Percentiles rank a stretch among this genome's conserved stretches.
Evolutionary conservation across 2,329 filamentous ascomycete species (phyloP).

Genomic region (Hymenoscyphus albidus): DNA sequence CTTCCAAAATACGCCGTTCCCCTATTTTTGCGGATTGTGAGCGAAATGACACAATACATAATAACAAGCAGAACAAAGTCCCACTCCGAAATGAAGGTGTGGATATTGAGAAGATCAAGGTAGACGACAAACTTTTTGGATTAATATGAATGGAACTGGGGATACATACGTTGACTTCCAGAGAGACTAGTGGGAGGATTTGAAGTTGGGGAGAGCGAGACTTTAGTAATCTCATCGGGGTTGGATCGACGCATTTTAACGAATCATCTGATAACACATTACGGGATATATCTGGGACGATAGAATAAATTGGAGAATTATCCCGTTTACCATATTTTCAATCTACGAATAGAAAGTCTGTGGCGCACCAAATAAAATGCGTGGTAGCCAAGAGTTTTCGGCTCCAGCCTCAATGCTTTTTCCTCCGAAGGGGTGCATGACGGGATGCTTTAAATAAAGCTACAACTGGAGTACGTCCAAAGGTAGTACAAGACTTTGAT

Average conservation of each 20-base stretch:
- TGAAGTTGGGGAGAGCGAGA: slow-evolving; percentile 44
- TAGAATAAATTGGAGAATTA: neutral
- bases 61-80: slow-evolving; percentile 78
- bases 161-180: slow-evolving; percentile 57
- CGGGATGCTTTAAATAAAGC: neutral
- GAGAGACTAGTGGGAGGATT: slow-evolving; percentile 52
- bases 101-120: slow-evolving; percentile 48
- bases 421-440: neutral
- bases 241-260: neutral
- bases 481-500: neutral
- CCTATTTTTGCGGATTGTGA: slow-evolving; percentile 63
- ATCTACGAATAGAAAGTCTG: slow-evolving; percentile 1
- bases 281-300: neutral
- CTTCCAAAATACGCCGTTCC: slow-evolving; percentile 74
- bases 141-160: slow-evolving; percentile 52
- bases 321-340: neutral
- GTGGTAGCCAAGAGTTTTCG: neutral
- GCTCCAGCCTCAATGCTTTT: neutral
- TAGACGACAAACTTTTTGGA: slow-evolving; percentile 48
- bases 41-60: slow-evolving; percentile 59
- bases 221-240: slow-evolving; percentile 27
- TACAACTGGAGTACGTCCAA: neutral
- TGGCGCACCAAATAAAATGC: neutral
- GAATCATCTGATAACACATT: neutral
- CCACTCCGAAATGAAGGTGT: slow-evolving; percentile 65